Evolutionary conservation across 495 filamentous ascomycete genomes (phyloP).

Genomic region (Xylaria acuta): DNA sequence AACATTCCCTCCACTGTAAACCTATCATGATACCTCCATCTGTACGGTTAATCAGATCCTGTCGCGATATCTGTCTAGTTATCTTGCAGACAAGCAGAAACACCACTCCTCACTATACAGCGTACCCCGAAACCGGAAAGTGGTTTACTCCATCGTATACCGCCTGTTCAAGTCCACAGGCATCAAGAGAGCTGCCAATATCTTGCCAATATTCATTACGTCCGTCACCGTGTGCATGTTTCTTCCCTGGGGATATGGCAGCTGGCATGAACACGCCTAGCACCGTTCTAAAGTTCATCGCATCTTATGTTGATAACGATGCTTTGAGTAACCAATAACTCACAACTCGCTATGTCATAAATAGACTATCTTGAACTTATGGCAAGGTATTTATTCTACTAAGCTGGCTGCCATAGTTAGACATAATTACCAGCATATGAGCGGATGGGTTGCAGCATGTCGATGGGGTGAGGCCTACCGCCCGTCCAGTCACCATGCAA

Average conservation of each 20-base stretch:
- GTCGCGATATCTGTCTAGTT: not conserved
- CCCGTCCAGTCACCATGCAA: not conserved
- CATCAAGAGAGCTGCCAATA: not conserved
- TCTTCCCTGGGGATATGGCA: not conserved
- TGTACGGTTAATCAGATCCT: not conserved
- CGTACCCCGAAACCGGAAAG: not conserved
- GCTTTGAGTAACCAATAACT: not conserved
- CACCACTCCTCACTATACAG: not conserved
- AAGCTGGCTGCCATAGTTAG: not conserved
- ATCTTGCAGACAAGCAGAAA: not conserved
- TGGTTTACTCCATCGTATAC: not conserved
- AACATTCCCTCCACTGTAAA: not conserved
- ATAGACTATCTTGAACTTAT: not conserved
- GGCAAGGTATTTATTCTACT: not conserved
- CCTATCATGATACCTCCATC: not conserved
- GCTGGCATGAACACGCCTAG: not conserved
- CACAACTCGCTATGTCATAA: not conserved
- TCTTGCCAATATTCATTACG: not conserved
- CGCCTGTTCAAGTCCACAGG: not conserved
- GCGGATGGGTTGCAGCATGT: not conserved
- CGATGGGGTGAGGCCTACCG: not conserved
- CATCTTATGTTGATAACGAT: not conserved
- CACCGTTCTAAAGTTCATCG: too few species aligned
- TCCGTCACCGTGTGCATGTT: not conserved
- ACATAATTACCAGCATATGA: not conserved